Evolutionary conservation across 805 yeast species (phyloP).

Genomic region (Danielia reshetovae): DNA sequence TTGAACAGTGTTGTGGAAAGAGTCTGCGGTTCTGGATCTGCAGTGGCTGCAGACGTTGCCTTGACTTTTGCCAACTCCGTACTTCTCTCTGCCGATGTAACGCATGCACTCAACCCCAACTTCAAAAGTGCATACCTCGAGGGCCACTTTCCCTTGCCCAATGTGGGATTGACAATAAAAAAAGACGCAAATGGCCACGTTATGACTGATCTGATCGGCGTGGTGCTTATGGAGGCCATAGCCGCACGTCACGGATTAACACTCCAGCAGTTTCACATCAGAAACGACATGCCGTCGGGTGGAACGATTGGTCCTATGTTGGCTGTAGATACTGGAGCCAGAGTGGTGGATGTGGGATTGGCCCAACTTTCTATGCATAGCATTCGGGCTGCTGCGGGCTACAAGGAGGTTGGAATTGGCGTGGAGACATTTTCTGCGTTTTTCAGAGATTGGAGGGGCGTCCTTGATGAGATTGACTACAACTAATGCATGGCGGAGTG

Average conservation of each 20-base stretch:
- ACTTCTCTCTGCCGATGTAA: constrained; percentile 40
- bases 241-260: constrained; percentile 20
- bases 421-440: constrained; percentile 29
- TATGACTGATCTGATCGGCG: constrained; percentile 32
- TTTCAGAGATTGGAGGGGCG: constrained; percentile 25
- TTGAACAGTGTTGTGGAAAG: constrained; percentile 20
- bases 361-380: constrained; percentile 43
- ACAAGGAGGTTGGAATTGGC: constrained; percentile 37
- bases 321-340: constrained; percentile 32
- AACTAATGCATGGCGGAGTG: too few relatives aligned
- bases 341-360: constrained; percentile 39
- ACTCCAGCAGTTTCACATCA: constrained; percentile 37
- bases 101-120: constrained; percentile 42
- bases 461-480: constrained; percentile 7
- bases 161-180: constrained; percentile 35
- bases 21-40: constrained; percentile 3
- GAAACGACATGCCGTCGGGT: constrained; percentile 40
- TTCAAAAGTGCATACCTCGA: constrained; percentile 29
- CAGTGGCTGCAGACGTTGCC: constrained; percentile 3
- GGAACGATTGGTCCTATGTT: constrained; percentile 42
- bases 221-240: constrained; percentile 22
- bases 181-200: constrained; percentile 37
- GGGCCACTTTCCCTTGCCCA: constrained; percentile 35
- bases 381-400: constrained; percentile 35
- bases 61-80: constrained; percentile 29